Evolutionary conservation across 1,284 basidiomycete genomes (phyloP), one percentile per base, ranked within the genome.

Genomic region (Wallemia mellicola): DNA sequence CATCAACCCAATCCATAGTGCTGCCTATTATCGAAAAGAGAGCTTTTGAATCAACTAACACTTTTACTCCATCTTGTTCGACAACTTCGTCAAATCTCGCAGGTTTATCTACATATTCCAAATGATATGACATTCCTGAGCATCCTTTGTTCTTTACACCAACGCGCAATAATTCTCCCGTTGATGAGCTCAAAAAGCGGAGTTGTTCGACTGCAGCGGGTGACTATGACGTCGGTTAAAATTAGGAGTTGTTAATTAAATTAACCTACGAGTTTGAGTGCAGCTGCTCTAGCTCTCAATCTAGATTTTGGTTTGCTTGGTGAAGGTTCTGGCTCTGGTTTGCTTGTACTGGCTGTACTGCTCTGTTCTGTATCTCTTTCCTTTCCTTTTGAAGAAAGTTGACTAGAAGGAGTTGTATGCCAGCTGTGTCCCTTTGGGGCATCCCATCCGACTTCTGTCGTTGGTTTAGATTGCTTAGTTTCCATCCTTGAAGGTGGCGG

Each of bases 61-160:
- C 92, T 66, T 77, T 79, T 27, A 95, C 88, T 5, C 83, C 87
- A 64, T 92, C 88, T 72, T 92, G 88, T 71, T 88, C 81, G 28
- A 98, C 91, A n/a, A 94, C 77, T 69, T 98, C 94, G 72, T 99
- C 94, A 67, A 98, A 98, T 70, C 81, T 83, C 2, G 79, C 86
- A 0, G 88, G 83, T 64, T 81, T 75, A 59, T 88, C 81, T 60
- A 96, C 87, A 70, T 98, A 99, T 67, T 98, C 92, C 60, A 98
- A 77, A 69, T 98, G 86, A 71, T 99, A 99, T 27, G 86, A 83
- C 70, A 99, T 80, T 5, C 94, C 94, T 0, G 94, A 94, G 70
- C 94, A 99, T n/a, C 94, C 94, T 72, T 96, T 95, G 72, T 96
- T 94, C 65, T 83, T 80, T 57, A 98, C 89, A 28, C 89, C 87